Conservation (phyloP, 768 basidiomycete species). For the Leucocoprinus sp. region DNA sequence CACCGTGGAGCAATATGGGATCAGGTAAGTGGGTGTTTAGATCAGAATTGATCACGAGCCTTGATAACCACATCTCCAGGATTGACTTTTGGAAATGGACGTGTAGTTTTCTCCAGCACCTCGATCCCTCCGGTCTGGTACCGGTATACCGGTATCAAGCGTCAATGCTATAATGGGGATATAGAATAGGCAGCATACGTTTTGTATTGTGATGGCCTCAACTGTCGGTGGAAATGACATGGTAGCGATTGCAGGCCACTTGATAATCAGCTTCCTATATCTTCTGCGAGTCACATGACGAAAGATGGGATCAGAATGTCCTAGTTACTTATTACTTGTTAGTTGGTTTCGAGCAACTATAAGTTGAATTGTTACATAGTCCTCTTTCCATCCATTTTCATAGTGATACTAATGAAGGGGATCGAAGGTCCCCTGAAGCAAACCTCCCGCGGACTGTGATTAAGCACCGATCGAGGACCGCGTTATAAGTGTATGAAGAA, state of each 20-base stretch:
- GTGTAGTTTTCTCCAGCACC: conserved; percentile 56
- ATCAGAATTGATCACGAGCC: conserved; percentile 18
- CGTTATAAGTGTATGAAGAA: no score
- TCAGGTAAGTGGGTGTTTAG: background rate
- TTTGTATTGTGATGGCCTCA: conserved; percentile 64
- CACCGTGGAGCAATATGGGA: background rate
- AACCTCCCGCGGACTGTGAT: no score
- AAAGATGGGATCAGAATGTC: no score
- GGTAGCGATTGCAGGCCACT: conserved; percentile 1
- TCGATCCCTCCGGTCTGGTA: conserved; percentile 62
- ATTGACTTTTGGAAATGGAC: conserved; percentile 60
- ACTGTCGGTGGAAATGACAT: conserved; percentile 56
- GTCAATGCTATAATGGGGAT: background rate
- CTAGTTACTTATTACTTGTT: no score
- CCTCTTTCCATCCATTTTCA: no score
- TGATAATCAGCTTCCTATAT: no score
- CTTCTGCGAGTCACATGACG: no score
- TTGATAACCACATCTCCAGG: conserved; percentile 52
- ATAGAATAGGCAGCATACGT: conserved; percentile 22
- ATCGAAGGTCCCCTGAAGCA: no score
- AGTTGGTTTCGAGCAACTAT: no score
- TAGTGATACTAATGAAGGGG: no score
- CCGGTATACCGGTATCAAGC: background rate
- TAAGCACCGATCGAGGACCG: no score
- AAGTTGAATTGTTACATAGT: no score